A percentile compares a stretch with the other conserved stretches of the same genome.
Evolutionary conservation across 805 yeast species (phyloP).

Genomic region (Lipomyces oligophaga): DNA sequence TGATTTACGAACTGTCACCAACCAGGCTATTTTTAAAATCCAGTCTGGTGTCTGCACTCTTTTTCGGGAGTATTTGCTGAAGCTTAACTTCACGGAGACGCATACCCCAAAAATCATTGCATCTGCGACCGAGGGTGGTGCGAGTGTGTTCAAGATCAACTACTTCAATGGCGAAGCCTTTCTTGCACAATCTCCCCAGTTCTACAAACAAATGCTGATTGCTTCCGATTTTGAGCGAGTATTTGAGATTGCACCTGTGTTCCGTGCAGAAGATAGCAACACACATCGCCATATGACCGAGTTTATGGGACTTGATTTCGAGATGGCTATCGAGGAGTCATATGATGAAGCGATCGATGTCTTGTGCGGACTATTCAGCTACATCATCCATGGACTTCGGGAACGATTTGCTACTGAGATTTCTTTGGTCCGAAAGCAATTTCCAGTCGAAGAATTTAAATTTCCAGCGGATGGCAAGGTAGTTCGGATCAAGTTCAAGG

Average conservation of each 20-base stretch:
- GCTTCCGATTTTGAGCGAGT: constrained; percentile 97
- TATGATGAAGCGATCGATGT: constrained; percentile 81
- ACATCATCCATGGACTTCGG: constrained; percentile 81
- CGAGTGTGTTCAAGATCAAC: constrained; percentile 89
- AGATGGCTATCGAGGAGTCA: constrained; percentile 97
- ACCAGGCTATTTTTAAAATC: constrained; percentile 94
- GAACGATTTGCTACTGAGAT: constrained; percentile 76
- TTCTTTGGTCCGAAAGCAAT: constrained; percentile 85
- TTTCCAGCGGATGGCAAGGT: constrained; percentile 91
- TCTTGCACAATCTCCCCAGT: constrained; percentile 97
- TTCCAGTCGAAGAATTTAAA: constrained; percentile 96
- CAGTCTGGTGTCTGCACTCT: constrained; percentile 83
- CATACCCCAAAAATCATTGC: constrained; percentile 96
- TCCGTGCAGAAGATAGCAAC: constrained; percentile 98
- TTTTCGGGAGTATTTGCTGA: constrained; percentile 80
- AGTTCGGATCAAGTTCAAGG: constrained; percentile 84
- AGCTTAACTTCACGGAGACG: constrained; percentile 74
- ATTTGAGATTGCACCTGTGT: constrained; percentile 94
- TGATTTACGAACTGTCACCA: constrained; percentile 93
- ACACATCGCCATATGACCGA: constrained; percentile 99
- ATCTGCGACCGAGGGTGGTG: constrained; percentile 96
- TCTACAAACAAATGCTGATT: constrained; percentile 95
- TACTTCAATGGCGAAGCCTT: constrained; percentile 92
- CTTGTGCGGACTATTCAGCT: constrained; percentile 71
- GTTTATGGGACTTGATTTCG: constrained; percentile 94